Evolutionary conservation across 2,329 filamentous ascomycete species (phyloP).

Genomic region (Penicillium paneum): DNA sequence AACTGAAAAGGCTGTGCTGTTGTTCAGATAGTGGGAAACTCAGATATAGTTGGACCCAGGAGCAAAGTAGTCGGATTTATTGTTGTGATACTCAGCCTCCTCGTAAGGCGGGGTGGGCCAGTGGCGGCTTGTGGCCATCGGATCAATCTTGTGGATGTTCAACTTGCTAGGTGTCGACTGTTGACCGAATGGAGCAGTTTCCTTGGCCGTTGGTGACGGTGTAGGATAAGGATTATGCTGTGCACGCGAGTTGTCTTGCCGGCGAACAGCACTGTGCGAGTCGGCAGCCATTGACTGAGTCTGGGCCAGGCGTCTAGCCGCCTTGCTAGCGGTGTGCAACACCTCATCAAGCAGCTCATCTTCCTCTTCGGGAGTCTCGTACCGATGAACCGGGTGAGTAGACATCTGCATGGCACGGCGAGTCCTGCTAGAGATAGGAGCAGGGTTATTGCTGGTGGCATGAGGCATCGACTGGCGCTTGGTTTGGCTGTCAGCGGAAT

Average conservation of each 20-base stretch:
- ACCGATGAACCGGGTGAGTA: constrained; percentile 71
- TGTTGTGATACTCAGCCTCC: constrained; percentile 84
- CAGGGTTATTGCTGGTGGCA: constrained; percentile 26
- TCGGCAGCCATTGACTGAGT: constrained; percentile 32
- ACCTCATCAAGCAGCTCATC: constrained; percentile 93
- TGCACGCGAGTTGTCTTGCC: constrained; percentile 29
- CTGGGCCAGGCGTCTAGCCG: constrained; percentile 66
- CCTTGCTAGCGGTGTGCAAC: constrained; percentile 71
- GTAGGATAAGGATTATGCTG: constrained; percentile 60
- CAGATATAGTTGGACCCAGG: constrained; percentile 51
- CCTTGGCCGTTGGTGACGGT: constrained; percentile 77
- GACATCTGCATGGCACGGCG: constrained; percentile 70
- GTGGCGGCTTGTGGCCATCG: constrained; percentile 59
- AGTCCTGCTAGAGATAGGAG: constrained; percentile 73
- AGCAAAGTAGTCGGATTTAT: constrained; percentile 76
- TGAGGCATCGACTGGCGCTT: constrained; percentile 44
- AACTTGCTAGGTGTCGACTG: constrained; percentile 54
- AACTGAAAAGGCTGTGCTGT: constrained; percentile 13
- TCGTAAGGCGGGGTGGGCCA: constrained; percentile 97
- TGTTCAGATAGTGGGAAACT: constrained; percentile 16
- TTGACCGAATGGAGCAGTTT: constrained; percentile 71
- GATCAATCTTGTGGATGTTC: constrained; percentile 58
- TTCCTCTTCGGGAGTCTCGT: constrained; percentile 94
- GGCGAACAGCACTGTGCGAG: constrained; percentile 57
- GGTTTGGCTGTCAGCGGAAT: constrained; percentile 27